phyloP scores from a whole-genome alignment of 495 filamentous ascomycete genomes.

The Penicillium soppii region DNA sequence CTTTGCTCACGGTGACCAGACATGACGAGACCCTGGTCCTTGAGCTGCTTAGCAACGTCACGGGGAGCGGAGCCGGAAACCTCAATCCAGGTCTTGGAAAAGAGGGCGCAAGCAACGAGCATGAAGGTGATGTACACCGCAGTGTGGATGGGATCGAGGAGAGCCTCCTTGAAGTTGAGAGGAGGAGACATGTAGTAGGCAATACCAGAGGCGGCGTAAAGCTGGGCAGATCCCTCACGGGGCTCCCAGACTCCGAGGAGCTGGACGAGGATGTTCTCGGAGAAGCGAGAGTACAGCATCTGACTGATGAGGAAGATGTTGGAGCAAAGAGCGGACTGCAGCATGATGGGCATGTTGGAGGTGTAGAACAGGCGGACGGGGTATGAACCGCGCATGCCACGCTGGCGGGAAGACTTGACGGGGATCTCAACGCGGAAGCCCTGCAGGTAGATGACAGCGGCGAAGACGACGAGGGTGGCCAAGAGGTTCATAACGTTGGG shows the following conservation, averaged over 20 bases:
- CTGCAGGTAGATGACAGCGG: constrained; percentile 98
- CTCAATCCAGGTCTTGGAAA: constrained; percentile 99
- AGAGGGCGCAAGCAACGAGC: constrained; percentile 94
- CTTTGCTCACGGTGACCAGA: constrained; percentile 98
- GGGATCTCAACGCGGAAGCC: constrained; percentile 99
- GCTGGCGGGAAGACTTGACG: constrained; percentile 98
- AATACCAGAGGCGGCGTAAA: constrained; percentile 85
- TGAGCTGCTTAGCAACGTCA: constrained; percentile 99
- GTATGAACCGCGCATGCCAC: constrained; percentile 88
- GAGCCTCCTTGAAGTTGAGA: constrained; percentile 92
- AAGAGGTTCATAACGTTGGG: constrained; percentile 99
- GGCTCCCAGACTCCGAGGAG: constrained; percentile 99
- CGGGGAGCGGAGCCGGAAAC: constrained; percentile 96
- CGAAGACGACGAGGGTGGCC: constrained; percentile 89
- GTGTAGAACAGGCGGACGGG: constrained; percentile 68
- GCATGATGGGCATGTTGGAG: constrained; percentile 94
- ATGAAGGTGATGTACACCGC: constrained; percentile 95
- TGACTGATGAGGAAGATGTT: constrained; percentile 98
- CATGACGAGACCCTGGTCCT: constrained; percentile 99
- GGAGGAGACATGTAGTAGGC: constrained; percentile 99
- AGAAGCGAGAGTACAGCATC: constrained; percentile 98
- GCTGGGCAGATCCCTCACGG: constrained; percentile 91
- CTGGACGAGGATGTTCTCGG: constrained; percentile 94
- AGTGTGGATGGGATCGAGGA: constrained; percentile 95
- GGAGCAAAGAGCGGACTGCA: constrained; percentile 95